These are phyloP conservation scores for Globisporangium nodosum DNA, from an alignment of 352 stramenopile genomes.

Conservation along the genomic window DNA sequence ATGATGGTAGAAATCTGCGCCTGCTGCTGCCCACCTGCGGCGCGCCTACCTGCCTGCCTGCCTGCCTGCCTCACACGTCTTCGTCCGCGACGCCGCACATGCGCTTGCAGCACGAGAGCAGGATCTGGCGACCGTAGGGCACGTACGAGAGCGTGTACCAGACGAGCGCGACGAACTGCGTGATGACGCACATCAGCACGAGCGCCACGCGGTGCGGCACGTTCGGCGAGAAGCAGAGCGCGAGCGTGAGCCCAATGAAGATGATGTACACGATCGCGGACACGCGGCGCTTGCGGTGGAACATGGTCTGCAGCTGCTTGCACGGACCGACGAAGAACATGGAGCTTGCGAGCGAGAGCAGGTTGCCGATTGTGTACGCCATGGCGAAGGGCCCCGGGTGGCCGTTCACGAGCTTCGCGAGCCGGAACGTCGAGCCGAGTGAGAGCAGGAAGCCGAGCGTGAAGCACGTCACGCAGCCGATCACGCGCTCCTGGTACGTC, in stretches of 20 bases:
- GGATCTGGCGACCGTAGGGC: constrained; percentile 76
- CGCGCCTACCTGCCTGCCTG: no score
- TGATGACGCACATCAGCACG: constrained; percentile 66
- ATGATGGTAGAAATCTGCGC: no score
- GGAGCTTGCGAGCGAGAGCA: constrained; percentile 73
- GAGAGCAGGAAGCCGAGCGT: constrained; percentile 76
- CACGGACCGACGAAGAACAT: constrained; percentile 84
- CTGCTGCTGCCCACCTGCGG: background rate
- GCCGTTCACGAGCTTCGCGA: constrained; percentile 68
- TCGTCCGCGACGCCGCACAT: constrained; percentile 44
- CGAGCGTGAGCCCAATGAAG: constrained; percentile 74
- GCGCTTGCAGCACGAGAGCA: constrained; percentile 59
- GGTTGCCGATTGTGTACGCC: constrained; percentile 82
- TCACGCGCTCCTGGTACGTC: constrained; percentile 80
- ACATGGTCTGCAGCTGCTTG: constrained; percentile 84
- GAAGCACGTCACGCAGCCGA: constrained; percentile 80
- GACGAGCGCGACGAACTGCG: constrained; percentile 72
- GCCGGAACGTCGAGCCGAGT: constrained; percentile 73
- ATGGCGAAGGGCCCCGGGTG: constrained; percentile 81
- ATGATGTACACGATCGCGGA: constrained; percentile 69
- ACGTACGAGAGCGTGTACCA: constrained; percentile 90
- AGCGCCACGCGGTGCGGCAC: constrained; percentile 65
- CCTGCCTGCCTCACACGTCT: constrained; percentile 20
- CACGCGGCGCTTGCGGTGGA: constrained; percentile 63
- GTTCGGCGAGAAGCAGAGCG: constrained; percentile 63